Evolutionary conservation across 148 eudicot genomes (phyloP), one percentile per base, ranked within the genome.

Genomic region (Agrostemma githago): DNA sequence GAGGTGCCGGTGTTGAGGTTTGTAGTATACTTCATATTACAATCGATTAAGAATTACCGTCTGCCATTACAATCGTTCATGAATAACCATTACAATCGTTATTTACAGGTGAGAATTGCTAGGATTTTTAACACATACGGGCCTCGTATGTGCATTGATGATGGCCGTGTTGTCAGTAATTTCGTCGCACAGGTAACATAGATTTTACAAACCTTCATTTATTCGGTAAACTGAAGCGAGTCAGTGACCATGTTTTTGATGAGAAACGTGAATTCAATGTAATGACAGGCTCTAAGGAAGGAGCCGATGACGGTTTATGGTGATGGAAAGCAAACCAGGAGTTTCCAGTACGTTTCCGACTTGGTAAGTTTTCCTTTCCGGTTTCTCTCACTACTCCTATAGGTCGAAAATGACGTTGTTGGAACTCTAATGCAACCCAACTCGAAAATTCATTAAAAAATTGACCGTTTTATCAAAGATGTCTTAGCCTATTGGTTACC

Each of bases 121-220:
- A 89, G 99, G 91, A 95, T 95, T 73, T 95, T 95, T 73, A 95
- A 95, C 80, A 95, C 99, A 2, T 95, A 95, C 57, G 99, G 99
- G 0, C 99, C 99, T 64, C 82, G 99, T 62, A 95, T 95, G 99
- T 92, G 94, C 83, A 95, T 95, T 58, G 99, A 95, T 72, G 99
- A 95, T 84, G 99, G 99, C 4, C 97, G 99, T 72, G 99, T 95
- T 56, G 99, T 95, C 62, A 92, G 99, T 80, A 95, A 95, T 84
- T 95, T 95, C 76, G 97, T 95, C 77, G 99, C 99, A 57, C 99
- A 95, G 97, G 99, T 89, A 77, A 43, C 5, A 17, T 21, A 2
- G 12, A 53, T 48, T 34, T 20, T 43, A 8, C 0, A 0, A 19
- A 40, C 17, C 73, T 74, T 73, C 73, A n/a, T 37, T 44, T n/a